These are phyloP conservation scores for Phoma sp. DNA, from an alignment of 2,329 filamentous ascomycete species.

Conservation along the genomic window DNA sequence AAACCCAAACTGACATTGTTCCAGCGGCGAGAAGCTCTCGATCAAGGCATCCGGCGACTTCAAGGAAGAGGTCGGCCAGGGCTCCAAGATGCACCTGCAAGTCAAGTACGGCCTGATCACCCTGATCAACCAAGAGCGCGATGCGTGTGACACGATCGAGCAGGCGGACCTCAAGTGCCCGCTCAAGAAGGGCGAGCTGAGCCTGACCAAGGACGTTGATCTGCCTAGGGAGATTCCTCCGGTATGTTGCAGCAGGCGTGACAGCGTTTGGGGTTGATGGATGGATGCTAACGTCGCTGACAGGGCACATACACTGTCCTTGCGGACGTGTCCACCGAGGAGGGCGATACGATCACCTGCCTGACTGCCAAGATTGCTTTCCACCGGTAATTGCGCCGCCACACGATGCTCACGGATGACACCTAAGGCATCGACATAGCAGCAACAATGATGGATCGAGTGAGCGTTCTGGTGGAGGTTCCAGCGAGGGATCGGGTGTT, in stretches of 20 bases:
- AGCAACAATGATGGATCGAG: neutral
- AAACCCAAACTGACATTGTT: neutral
- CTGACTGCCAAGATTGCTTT: constrained; percentile 77
- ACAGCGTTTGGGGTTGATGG: neutral
- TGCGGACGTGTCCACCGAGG: constrained; percentile 80
- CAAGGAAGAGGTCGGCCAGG: constrained; percentile 72
- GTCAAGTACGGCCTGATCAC: constrained; percentile 96
- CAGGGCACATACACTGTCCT: constrained; percentile 89
- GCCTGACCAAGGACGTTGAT: constrained; percentile 80
- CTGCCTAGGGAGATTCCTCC: constrained; percentile 87
- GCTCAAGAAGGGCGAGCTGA: constrained; percentile 77
- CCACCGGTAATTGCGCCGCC: constrained; percentile 43
- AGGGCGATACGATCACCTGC: constrained; percentile 82
- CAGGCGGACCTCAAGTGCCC: constrained; percentile 92
- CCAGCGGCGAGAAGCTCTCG: constrained; percentile 75
- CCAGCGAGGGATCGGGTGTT: constrained; percentile 3
- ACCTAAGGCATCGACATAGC: constrained; percentile 12
- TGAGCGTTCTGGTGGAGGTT: neutral
- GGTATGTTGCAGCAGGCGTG: constrained; percentile 62
- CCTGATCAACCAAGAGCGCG: constrained; percentile 78
- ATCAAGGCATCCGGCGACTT: constrained; percentile 83
- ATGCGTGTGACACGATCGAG: constrained; percentile 86
- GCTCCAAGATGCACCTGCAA: constrained; percentile 79
- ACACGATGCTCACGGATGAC: neutral
- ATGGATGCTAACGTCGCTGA: constrained; percentile 1